Evolutionary conservation across 495 filamentous ascomycete genomes (phyloP).

Genomic region (Aspergillus coremiiformis): DNA sequence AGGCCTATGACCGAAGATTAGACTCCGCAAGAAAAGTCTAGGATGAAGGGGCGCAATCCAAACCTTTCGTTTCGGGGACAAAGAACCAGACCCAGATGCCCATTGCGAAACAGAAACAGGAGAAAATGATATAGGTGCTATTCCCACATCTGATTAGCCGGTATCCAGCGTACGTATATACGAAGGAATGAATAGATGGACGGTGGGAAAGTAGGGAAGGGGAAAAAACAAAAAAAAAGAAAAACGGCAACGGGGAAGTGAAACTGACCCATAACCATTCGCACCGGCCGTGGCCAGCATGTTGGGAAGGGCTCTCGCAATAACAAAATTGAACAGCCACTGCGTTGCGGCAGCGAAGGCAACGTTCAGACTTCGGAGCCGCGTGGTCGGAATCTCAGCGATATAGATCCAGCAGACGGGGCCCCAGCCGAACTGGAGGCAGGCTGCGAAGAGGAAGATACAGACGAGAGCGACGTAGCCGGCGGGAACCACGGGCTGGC

Average conservation of each 20-base stretch:
- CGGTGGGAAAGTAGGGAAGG: constrained; percentile 22
- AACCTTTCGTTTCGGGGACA: constrained; percentile 67
- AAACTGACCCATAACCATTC: constrained; percentile 49
- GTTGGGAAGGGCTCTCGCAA: constrained; percentile 33
- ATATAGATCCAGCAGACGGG: constrained; percentile 75
- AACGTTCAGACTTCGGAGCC: constrained; percentile 61
- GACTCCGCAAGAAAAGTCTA: too few relatives aligned
- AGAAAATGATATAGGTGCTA: constrained; percentile 37
- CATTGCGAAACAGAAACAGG: constrained; percentile 59
- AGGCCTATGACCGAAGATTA: constrained; percentile 16
- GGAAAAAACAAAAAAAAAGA: not conserved
- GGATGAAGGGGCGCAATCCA: too few relatives aligned
- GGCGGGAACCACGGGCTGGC: constrained; percentile 43
- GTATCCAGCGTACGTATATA: too few relatives aligned
- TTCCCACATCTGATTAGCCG: not conserved
- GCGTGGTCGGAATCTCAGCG: constrained; percentile 63
- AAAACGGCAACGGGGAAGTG: not conserved
- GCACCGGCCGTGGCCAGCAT: constrained; percentile 50
- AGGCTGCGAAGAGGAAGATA: constrained; percentile 67
- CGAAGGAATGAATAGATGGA: too few relatives aligned
- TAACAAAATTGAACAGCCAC: constrained; percentile 41
- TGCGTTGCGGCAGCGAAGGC: constrained; percentile 59
- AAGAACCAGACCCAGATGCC: constrained; percentile 64
- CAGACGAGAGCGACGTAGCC: constrained; percentile 63
- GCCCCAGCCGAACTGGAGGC: constrained; percentile 76